Conservation (phyloP, 1,139 yeast genomes). For the Geotrichum fermentans region DNA sequence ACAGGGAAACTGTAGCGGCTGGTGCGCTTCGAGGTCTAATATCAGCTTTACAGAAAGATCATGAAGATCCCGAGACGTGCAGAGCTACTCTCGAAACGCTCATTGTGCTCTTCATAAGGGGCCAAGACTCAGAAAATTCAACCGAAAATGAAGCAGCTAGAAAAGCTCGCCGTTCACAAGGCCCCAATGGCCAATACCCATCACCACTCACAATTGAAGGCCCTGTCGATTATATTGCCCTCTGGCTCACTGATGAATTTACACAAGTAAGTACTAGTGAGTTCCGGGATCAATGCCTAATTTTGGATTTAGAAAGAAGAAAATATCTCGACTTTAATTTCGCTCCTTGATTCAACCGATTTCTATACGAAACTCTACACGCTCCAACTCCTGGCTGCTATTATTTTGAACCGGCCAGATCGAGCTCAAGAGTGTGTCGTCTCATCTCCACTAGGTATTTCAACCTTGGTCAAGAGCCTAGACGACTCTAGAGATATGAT, state of each 20-base stretch:
- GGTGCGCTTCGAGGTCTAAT: conserved; percentile 78
- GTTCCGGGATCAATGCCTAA: no score
- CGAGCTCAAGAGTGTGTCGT: conserved; percentile 72
- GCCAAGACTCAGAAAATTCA: conserved; percentile 36
- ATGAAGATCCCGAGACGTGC: conserved; percentile 64
- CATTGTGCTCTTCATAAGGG: conserved; percentile 61
- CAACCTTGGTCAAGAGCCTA: conserved; percentile 64
- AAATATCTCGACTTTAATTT: conserved; percentile 54
- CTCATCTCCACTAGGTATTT: conserved; percentile 71
- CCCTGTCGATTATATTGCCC: conserved; percentile 72
- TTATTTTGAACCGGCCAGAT: conserved; percentile 69
- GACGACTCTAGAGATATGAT: conserved; percentile 82
- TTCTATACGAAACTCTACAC: conserved; percentile 78
- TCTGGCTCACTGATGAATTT: conserved; percentile 94
- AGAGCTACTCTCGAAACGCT: conserved; percentile 84
- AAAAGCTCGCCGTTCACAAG: conserved; percentile 20
- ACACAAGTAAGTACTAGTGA: conserved; percentile 52
- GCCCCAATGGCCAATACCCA: conserved; percentile 50
- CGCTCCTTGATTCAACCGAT: conserved; percentile 52
- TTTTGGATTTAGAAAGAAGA: conserved; percentile 38
- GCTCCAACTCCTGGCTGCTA: conserved; percentile 77
- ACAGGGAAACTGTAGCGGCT: conserved; percentile 85
- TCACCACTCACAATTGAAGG: conserved; percentile 55
- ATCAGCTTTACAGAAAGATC: conserved; percentile 60
- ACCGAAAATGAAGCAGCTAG: conserved; percentile 47